phyloP scores from a whole-genome alignment of 345 rosid genomes.

The Arabis alpina region DNA sequence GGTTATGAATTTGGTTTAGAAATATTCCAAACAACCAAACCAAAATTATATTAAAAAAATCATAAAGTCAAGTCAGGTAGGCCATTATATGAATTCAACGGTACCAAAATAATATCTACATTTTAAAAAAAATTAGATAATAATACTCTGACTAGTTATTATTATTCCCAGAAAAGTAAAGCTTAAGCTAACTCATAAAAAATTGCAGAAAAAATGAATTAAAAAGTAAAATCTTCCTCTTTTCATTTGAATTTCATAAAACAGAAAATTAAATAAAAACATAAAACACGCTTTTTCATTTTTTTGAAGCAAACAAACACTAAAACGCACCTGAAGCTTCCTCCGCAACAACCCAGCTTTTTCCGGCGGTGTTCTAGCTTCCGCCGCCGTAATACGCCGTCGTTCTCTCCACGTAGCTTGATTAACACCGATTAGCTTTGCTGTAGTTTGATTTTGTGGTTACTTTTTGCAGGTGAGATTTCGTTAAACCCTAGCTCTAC shows the following conservation, averaged over 20 bases:
- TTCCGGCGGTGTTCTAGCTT: conserved; percentile 33
- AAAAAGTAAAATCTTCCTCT: conserved; percentile 3
- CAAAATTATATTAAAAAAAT: background rate
- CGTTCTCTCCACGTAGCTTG: conserved; percentile 10
- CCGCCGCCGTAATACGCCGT: conserved; percentile 18
- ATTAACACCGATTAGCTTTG: conserved; percentile 17
- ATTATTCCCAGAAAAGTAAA: conserved; percentile 39
- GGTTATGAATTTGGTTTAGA: conserved; percentile 27
- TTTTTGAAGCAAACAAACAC: conserved; percentile 36
- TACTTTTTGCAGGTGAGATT: conserved; percentile 31
- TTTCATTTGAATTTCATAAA: conserved; percentile 33
- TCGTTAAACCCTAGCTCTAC: conserved; percentile 40
- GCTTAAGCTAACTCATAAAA: conserved; percentile 18
- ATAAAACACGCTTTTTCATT: conserved; percentile 32
- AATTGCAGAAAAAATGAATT: no score
- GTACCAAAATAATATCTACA: background rate
- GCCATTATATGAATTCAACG: conserved; percentile 19
- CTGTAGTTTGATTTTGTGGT: background rate
- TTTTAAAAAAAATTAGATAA: background rate
- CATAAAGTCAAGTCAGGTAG: conserved; percentile 37
- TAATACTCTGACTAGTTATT: conserved; percentile 37
- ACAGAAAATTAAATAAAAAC: conserved; percentile 1
- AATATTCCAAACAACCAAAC: conserved; percentile 13
- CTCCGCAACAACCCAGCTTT: conserved; percentile 32
- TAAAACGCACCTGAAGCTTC: conserved; percentile 25